Percentiles rank a stretch among this genome's conserved stretches.
These are phyloP conservation scores for Amanita fuliginea DNA, from an alignment of 768 basidiomycete species.

Conservation along the genomic window DNA sequence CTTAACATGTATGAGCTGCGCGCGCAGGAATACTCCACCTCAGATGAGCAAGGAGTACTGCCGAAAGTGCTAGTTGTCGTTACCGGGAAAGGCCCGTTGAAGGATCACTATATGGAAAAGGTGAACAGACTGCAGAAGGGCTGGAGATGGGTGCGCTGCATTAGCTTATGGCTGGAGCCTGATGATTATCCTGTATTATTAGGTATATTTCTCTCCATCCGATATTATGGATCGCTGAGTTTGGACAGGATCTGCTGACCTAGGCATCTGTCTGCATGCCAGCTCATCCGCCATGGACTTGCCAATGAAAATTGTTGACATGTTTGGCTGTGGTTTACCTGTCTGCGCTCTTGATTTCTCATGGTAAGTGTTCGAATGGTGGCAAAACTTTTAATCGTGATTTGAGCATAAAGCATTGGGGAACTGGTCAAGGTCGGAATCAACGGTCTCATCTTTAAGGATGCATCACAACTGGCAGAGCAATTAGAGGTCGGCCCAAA, in stretches of 20 bases:
- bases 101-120: constrained; percentile 60
- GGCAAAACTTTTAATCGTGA: not conserved
- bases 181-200: constrained; percentile 84
- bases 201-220: constrained; percentile 30
- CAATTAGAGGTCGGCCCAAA: constrained; percentile 52
- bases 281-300: constrained; percentile 87
- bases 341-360: constrained; percentile 83
- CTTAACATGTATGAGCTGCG: constrained; percentile 58
- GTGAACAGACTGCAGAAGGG: constrained; percentile 45
- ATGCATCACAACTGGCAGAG: constrained; percentile 52
- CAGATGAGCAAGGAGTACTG: constrained; percentile 21
- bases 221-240: not conserved
- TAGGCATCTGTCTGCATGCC: constrained; percentile 85
- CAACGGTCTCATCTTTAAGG: constrained; percentile 76
- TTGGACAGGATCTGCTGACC: constrained; percentile 68
- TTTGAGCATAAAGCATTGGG: constrained; percentile 39
- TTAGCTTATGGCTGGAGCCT: constrained; percentile 81
- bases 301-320: constrained; percentile 99
- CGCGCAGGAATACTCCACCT: constrained; percentile 22
- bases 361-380: constrained; percentile 43
- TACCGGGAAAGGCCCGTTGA: constrained; percentile 84
- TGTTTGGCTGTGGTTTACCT: constrained; percentile 95
- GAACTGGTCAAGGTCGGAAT: constrained; percentile 80
- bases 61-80: constrained; percentile 78
- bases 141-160: constrained; percentile 73